Percentiles rank a stretch among this genome's conserved stretches.
Evolutionary conservation across 2,329 filamentous ascomycete genomes (phyloP).

Genomic region (Aspergillus melleus): DNA sequence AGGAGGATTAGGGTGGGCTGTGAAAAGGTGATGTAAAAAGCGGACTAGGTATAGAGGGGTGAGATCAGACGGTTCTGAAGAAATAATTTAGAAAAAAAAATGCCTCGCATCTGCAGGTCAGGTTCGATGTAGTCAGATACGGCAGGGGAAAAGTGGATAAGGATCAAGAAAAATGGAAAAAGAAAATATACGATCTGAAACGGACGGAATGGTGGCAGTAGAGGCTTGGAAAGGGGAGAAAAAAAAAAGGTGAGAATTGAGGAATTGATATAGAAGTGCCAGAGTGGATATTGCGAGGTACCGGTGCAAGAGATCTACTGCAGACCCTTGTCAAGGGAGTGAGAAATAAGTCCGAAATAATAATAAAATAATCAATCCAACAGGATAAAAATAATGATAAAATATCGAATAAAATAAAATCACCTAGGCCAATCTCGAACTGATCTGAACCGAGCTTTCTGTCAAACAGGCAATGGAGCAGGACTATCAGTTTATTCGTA

Average conservation of each 20-base stretch:
- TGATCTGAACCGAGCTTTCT: background rate
- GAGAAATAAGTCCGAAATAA: background rate
- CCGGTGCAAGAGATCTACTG: constrained; percentile 7
- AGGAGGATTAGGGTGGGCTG: constrained; percentile 19
- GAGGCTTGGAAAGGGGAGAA: constrained; percentile 4
- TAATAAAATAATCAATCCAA: background rate
- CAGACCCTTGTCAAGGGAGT: constrained; percentile 3
- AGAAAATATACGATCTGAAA: constrained; percentile 15
- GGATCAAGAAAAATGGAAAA: constrained; percentile 1
- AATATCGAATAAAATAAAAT: background rate
- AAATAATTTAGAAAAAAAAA: constrained; percentile 5
- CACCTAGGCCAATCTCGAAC: background rate
- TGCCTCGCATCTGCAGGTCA: constrained; percentile 16
- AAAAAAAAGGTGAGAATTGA: background rate
- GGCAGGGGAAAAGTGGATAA: background rate
- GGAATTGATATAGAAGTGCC: constrained; percentile 13
- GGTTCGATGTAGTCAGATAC: constrained; percentile 14
- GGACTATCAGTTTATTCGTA: background rate
- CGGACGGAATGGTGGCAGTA: constrained; percentile 16
- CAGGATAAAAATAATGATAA: background rate
- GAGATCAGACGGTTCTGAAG: constrained; percentile 14
- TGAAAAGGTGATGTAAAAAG: constrained; percentile 16
- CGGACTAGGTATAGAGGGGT: constrained; percentile 6
- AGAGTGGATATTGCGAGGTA: constrained; percentile 12
- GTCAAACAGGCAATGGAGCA: background rate